Evolutionary conservation across 306 rosid genomes (phyloP).

Genomic region (Lathyrus sativus): DNA sequence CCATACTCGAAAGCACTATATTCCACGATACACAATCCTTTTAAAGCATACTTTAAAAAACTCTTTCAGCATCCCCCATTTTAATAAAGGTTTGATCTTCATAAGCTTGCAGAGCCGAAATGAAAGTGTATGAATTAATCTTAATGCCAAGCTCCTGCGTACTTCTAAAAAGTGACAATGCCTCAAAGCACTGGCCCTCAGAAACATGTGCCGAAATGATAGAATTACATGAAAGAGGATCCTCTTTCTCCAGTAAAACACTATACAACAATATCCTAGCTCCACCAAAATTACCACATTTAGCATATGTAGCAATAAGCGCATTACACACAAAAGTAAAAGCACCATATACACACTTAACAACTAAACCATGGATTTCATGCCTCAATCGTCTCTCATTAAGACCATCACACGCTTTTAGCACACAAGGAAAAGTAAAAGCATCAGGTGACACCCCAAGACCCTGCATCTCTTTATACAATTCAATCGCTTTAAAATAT

Average conservation of each 20-base stretch:
- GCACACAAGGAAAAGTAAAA: slow-evolving; percentile 57
- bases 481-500: slow-evolving; percentile 48
- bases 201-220: slow-evolving; percentile 62
- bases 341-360: slow-evolving; percentile 55
- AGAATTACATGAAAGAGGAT: slow-evolving; percentile 70
- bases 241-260: slow-evolving; percentile 51
- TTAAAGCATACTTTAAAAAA: slow-evolving; percentile 47
- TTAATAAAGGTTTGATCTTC: slow-evolving; percentile 49
- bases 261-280: slow-evolving; percentile 57
- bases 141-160: slow-evolving; percentile 51
- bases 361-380: slow-evolving; percentile 66
- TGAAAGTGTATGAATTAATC: slow-evolving; percentile 58
- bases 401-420: slow-evolving; percentile 58
- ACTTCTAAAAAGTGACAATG: slow-evolving; percentile 54
- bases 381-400: slow-evolving; percentile 39
- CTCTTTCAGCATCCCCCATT: slow-evolving; percentile 44
- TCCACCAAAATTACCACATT: slow-evolving; percentile 50
- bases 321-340: slow-evolving; percentile 61
- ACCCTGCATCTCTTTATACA: slow-evolving; percentile 59
- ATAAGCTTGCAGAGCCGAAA: slow-evolving; percentile 73
- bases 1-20: slow-evolving; percentile 65
- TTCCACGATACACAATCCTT: slow-evolving; percentile 75
- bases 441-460: slow-evolving; percentile 53
- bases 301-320: slow-evolving; percentile 72
- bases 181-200: slow-evolving; percentile 49